These are phyloP conservation scores for Phytophthora pini DNA, from an alignment of 352 stramenopile genomes.

Conservation along the genomic window DNA sequence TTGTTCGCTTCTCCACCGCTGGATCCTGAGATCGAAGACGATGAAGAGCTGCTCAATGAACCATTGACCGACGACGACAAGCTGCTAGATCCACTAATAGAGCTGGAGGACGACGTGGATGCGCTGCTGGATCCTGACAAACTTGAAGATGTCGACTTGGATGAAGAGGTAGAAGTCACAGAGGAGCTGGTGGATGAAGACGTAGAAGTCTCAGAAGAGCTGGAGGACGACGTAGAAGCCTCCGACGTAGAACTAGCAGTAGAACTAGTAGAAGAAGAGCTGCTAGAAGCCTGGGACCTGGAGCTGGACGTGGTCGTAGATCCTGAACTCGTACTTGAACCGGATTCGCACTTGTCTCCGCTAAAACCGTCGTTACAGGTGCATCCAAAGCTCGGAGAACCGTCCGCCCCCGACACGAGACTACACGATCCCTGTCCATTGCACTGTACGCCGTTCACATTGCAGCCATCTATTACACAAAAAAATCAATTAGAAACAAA, in stretches of 20 bases:
- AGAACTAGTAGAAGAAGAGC: slow-evolving; percentile 10
- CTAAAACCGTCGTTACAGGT: slow-evolving; percentile 75
- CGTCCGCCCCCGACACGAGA: slow-evolving; percentile 31
- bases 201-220: slow-evolving; percentile 2
- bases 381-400: slow-evolving; percentile 60
- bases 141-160: slow-evolving; percentile 15
- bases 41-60: slow-evolving; percentile 25
- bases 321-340: slow-evolving; percentile 13
- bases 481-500: slow-evolving; percentile 5
- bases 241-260: slow-evolving; percentile 4
- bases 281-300: not conserved
- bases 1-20: slow-evolving; percentile 9
- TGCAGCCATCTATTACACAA: slow-evolving; percentile 41
- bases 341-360: slow-evolving; percentile 58
- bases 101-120: slow-evolving; percentile 15
- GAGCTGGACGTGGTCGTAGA: slow-evolving; percentile 19
- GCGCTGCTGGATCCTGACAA: slow-evolving; percentile 18
- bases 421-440: slow-evolving; percentile 73
- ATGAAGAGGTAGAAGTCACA: slow-evolving; percentile 16
- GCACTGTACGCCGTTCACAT: slow-evolving; percentile 59
- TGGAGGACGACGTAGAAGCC: slow-evolving; percentile 4
- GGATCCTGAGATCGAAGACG: slow-evolving; percentile 16
- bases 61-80: slow-evolving; percentile 28
- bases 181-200: slow-evolving; percentile 14
- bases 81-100: slow-evolving; percentile 13